Base-by-base conservation (phyloP, 2,329 filamentous ascomycete species). In the Parastagonospora nodorum region DNA sequence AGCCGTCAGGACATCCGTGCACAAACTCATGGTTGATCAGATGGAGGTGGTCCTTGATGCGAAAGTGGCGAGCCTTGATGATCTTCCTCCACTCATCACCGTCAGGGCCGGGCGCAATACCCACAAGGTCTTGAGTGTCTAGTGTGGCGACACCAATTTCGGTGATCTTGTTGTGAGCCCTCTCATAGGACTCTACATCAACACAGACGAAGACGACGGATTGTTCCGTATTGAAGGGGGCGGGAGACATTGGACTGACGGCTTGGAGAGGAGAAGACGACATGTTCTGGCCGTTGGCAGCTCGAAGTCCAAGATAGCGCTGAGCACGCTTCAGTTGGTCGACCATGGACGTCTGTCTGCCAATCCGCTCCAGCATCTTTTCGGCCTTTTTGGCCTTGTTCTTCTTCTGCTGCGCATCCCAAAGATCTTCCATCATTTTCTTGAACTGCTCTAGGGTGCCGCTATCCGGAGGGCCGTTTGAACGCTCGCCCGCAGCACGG, bases 111-210 rank as follows among this genome's bases (percentile, higher is more conserved):
- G 89, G 88, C 0, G 83, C 64, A 0, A 85, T 54, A 7, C 71
- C 75, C 1, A 74, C 62, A 16, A 91, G 72, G 43, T 84, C 80
- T 15, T 75, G 70, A 1, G 88, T 92, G 68, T 97, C 92, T 0
- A 97, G 78, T 2, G 87, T 86, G 1, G 90, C 87, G 35, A 99
- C 79, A 1, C 94, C 94, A 33, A 99, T 80, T 72, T 99, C 94
- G 0, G 92, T 96, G 51, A 97, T 82, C 10, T 83, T 77, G 30
- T 80, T 77, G 10, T 85, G 82, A 38, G 83, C 78, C 16, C 76
- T 74, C 71, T 99, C 94, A 50, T 87, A 90, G 1, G 88, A 86
- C 72, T 99, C 94, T 29, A 94, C 78, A 63, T 99, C 94, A 38
- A 97, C 79, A 55, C 83, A 85, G 51, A 96, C 78, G 60, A 97